phyloP scores from a whole-genome alignment of 164 flowering plant genomes.

The Buxus sempervirens region DNA sequence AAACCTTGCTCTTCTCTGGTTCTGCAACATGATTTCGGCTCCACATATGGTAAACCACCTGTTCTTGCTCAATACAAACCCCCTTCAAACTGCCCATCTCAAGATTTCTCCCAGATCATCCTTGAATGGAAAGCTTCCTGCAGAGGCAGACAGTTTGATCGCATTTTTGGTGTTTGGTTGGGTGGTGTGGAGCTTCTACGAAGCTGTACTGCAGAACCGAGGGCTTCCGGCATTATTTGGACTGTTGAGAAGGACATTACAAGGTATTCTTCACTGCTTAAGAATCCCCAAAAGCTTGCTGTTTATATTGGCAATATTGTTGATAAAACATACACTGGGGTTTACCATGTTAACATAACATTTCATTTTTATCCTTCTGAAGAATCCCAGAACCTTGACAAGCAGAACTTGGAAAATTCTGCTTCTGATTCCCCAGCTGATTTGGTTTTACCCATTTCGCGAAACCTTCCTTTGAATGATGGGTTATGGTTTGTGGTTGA shows the following conservation, averaged over 20 bases:
- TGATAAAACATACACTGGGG: slow-evolving; percentile 50
- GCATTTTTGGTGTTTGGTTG: slow-evolving; percentile 72
- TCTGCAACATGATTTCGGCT: slow-evolving; percentile 43
- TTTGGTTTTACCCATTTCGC: slow-evolving; percentile 60
- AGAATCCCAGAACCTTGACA: background rate
- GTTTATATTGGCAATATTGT: slow-evolving; percentile 63
- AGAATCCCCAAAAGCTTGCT: slow-evolving; percentile 42
- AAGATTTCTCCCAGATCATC: slow-evolving; percentile 40
- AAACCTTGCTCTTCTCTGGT: slow-evolving; percentile 33
- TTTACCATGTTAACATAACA: slow-evolving; percentile 41
- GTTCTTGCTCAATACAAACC: slow-evolving; percentile 41
- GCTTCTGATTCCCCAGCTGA: slow-evolving; percentile 34
- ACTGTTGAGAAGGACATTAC: slow-evolving; percentile 59
- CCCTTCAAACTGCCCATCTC: slow-evolving; percentile 37
- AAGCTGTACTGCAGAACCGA: slow-evolving; percentile 76
- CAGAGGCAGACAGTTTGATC: slow-evolving; percentile 57
- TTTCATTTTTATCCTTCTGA: slow-evolving; percentile 33
- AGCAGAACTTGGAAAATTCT: background rate
- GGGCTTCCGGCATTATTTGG: slow-evolving; percentile 54
- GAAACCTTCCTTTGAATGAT: slow-evolving; percentile 48
- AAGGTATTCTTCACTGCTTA: slow-evolving; percentile 48
- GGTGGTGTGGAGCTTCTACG: slow-evolving; percentile 69
- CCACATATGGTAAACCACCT: slow-evolving; percentile 48
- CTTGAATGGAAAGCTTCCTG: slow-evolving; percentile 55
- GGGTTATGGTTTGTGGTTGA: slow-evolving; percentile 66